A percentile compares a stretch with the other conserved stretches of the same genome.
phyloP scores from a whole-genome alignment of 1,284 basidiomycete genomes.

The Papiliotrema laurentii region DNA sequence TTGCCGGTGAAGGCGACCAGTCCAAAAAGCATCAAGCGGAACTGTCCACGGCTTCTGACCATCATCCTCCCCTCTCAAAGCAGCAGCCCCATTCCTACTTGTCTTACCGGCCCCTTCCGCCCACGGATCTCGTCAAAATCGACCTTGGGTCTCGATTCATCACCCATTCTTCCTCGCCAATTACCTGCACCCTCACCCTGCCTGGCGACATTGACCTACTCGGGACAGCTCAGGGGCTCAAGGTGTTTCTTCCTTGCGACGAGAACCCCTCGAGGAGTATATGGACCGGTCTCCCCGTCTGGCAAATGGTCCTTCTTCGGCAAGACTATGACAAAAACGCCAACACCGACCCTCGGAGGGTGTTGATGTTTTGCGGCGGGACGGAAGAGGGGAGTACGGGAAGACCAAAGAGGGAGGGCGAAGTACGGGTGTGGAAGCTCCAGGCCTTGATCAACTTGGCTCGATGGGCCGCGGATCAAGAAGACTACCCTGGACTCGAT shows the following conservation, averaged over 20 bases:
- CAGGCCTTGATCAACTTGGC: neutral
- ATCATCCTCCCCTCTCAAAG: neutral
- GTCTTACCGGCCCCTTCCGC: neutral
- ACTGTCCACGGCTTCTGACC: neutral
- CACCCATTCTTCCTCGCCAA: neutral
- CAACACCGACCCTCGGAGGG: neutral
- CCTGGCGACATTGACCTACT: neutral
- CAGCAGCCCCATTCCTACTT: neutral
- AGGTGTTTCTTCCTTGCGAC: neutral
- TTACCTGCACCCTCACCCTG: neutral
- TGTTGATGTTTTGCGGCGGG: neutral
- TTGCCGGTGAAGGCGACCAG: neutral
- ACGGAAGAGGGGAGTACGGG: neutral
- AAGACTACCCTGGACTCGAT: neutral
- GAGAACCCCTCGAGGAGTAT: neutral
- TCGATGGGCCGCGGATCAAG: neutral
- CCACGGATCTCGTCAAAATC: neutral
- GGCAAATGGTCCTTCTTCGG: neutral
- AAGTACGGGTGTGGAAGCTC: slow-evolving; percentile 1
- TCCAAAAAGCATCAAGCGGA: neutral
- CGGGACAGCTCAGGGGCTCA: neutral
- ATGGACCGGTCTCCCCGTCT: neutral
- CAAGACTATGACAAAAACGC: neutral
- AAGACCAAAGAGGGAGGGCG: slow-evolving; percentile 1
- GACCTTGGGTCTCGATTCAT: neutral